phyloP scores from a whole-genome alignment of 306 rosid genomes.

The Cucurbita maxima region DNA sequence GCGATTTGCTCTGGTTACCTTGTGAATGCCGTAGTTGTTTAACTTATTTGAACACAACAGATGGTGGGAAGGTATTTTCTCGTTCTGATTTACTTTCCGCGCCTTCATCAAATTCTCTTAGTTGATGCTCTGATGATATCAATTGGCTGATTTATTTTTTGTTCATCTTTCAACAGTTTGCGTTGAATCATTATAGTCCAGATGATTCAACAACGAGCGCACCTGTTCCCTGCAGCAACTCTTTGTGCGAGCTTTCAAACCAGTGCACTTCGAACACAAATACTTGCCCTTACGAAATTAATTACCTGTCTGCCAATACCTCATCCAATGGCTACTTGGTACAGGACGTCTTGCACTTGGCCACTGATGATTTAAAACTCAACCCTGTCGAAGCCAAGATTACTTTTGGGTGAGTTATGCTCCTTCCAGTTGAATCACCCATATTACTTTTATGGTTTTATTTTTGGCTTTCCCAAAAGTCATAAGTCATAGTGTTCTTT shows the following conservation, averaged over 20 bases:
- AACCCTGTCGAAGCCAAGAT: constrained; percentile 23
- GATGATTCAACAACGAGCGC: constrained; percentile 50
- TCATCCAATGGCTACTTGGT: constrained; percentile 63
- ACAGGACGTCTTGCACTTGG: constrained; percentile 67
- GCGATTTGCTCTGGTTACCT: constrained; percentile 88
- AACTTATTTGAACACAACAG: neutral
- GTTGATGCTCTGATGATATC: neutral
- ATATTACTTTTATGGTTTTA: too few relatives aligned
- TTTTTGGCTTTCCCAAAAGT: too few relatives aligned
- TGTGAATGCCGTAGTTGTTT: constrained; percentile 68
- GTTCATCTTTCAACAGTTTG: neutral
- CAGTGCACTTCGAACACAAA: constrained; percentile 37
- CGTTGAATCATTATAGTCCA: constrained; percentile 48
- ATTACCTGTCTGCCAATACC: constrained; percentile 44
- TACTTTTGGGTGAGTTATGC: constrained; percentile 57
- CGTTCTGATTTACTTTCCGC: neutral
- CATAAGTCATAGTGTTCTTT: too few relatives aligned
- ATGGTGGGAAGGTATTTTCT: constrained; percentile 29
- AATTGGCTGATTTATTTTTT: neutral
- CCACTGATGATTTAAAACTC: constrained; percentile 30
- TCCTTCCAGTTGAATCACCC: too few relatives aligned
- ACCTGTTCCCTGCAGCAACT: constrained; percentile 45
- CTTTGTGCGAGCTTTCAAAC: constrained; percentile 26
- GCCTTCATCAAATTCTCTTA: neutral
- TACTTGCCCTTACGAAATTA: constrained; percentile 38